A percentile compares a stretch with the other conserved stretches of the same genome.
phyloP scores from a whole-genome alignment of 2,329 filamentous ascomycete species.

The Xylariaceae sp. region DNA sequence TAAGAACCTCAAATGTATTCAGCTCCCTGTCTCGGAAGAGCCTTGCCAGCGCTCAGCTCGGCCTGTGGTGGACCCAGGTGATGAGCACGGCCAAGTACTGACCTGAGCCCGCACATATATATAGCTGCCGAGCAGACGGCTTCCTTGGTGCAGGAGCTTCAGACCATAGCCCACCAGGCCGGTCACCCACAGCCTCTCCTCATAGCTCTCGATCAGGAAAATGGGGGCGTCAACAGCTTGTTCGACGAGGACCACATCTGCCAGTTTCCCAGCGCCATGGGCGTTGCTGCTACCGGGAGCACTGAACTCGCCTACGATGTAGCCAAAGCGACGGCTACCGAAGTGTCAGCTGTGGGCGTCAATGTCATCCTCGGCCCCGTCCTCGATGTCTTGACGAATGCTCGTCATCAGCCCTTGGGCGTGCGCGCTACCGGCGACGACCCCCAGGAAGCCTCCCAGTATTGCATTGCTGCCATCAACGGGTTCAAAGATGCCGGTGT shows the following conservation, averaged over 20 bases:
- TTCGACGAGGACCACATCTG: slow-evolving; percentile 94
- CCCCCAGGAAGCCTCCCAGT: slow-evolving; percentile 88
- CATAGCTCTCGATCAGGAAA: slow-evolving; percentile 93
- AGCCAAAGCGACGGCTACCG: slow-evolving; percentile 86
- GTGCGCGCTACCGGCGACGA: slow-evolving; percentile 88
- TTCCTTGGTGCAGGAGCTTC: slow-evolving; percentile 78
- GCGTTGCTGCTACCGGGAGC: slow-evolving; percentile 83
- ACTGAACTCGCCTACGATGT: slow-evolving; percentile 81
- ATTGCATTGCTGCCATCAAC: slow-evolving; percentile 82
- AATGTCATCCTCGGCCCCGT: slow-evolving; percentile 94
- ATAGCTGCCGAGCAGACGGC: slow-evolving; percentile 87
- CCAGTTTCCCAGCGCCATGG: slow-evolving; percentile 96
- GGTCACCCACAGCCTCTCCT: slow-evolving; percentile 83
- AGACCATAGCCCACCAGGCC: slow-evolving; percentile 83
- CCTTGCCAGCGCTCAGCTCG: neutral
- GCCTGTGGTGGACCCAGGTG: slow-evolving; percentile 7
- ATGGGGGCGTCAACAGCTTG: slow-evolving; percentile 93
- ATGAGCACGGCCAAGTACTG: slow-evolving; percentile 22
- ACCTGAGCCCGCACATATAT: slow-evolving; percentile 16
- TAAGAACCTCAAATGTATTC: slow-evolving; percentile 73
- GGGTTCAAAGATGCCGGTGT: slow-evolving; percentile 89
- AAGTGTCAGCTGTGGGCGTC: slow-evolving; percentile 86
- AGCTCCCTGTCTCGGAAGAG: neutral
- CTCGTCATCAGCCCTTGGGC: slow-evolving; percentile 80
- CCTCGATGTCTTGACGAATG: slow-evolving; percentile 88